Percentiles rank a stretch among this genome's conserved stretches.
Conservation (phyloP, 176 grass and related monocot genomes). For the Miscanthus lutarioriparius region DNA sequence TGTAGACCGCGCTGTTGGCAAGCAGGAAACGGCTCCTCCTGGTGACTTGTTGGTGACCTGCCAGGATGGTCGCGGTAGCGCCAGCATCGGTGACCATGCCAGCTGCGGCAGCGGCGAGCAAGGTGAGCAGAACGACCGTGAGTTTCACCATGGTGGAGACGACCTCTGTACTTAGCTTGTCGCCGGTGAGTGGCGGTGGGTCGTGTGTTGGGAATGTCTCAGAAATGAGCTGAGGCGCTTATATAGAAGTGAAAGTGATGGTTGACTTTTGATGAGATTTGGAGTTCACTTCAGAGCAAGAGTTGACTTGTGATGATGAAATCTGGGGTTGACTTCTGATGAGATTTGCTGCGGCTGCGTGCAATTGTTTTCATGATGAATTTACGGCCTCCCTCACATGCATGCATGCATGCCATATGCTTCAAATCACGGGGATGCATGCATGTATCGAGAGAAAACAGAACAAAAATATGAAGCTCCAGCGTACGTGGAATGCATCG, state of each 20-base stretch:
- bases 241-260: not conserved
- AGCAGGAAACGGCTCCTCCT: slow-evolving; percentile 17
- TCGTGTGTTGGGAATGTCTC: not conserved
- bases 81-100: not conserved
- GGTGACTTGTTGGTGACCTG: not conserved
- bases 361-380: not conserved
- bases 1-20: not conserved
- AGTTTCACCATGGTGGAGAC: not conserved
- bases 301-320: not conserved
- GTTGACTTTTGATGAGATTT: not conserved
- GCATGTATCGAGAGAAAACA: not conserved
- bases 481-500: not conserved
- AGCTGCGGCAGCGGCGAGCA: not conserved
- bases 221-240: not conserved
- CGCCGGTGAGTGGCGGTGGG: not conserved
- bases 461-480: not conserved
- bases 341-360: not conserved
- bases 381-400: not conserved
- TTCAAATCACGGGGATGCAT: no score
- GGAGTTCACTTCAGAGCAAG: not conserved
- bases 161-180: not conserved
- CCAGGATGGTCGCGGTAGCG: no score
- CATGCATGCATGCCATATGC: no score
- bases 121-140: not conserved
- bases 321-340: not conserved